Evolutionary conservation across 352 stramenopile genomes (phyloP).

Genomic region (Aphanomyces euteiches): DNA sequence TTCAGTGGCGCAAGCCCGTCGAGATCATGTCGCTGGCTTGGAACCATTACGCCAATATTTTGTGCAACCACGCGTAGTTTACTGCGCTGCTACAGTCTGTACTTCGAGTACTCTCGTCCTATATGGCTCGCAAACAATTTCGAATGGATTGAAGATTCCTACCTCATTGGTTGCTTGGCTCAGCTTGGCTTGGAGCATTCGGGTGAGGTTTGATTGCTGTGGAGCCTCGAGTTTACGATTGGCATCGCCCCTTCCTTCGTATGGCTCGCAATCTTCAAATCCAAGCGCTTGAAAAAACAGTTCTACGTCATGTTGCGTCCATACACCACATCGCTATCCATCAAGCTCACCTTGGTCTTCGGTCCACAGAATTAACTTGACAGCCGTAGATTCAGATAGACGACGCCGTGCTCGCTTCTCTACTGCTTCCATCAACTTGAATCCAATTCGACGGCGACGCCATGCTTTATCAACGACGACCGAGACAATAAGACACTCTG

Average conservation of each 20-base stretch:
- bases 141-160: no score
- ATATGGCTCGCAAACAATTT: not conserved
- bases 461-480: slow-evolving; percentile 6
- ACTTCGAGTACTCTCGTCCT: no score
- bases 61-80: not conserved
- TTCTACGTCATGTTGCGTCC: not conserved
- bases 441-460: not conserved
- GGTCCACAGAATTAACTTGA: slow-evolving; percentile 12
- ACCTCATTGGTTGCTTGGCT: not conserved
- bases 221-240: no score
- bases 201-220: not conserved
- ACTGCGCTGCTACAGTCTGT: no score
- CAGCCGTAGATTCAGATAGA: not conserved
- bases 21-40: not conserved
- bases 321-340: not conserved
- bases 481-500: slow-evolving; percentile 14
- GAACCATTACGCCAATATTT: not conserved
- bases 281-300: slow-evolving; percentile 13
- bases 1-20: not conserved
- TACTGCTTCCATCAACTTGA: not conserved
- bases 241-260: not conserved
- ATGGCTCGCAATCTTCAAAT: not conserved
- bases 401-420: not conserved
- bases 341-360: slow-evolving; percentile 13
- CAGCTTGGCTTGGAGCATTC: not conserved